phyloP scores from a whole-genome alignment of 768 basidiomycete species.

The Fibroporia radiculosa region DNA sequence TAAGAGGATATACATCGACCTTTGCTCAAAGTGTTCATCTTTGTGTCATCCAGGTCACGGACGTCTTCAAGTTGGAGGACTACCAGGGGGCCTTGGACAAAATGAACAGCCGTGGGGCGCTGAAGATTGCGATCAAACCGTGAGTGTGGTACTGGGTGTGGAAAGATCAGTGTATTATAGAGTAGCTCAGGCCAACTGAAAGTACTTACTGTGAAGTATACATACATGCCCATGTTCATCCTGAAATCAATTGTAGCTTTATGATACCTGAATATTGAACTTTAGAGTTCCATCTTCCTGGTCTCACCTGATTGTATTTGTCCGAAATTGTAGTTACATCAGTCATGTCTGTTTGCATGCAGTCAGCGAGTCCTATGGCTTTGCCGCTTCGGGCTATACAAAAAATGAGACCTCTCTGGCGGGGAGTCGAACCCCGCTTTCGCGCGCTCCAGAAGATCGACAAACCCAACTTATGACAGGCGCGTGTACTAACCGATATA shows the following conservation, averaged over 20 bases:
- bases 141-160: too few relatives aligned
- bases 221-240: too few relatives aligned
- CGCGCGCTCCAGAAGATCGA: slow-evolving; percentile 14
- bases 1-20: slow-evolving; percentile 21
- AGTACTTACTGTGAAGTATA: too few relatives aligned
- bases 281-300: too few relatives aligned
- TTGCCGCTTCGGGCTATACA: neutral
- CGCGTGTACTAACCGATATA: slow-evolving; percentile 19
- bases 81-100: slow-evolving; percentile 62
- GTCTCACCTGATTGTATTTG: too few relatives aligned
- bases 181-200: too few relatives aligned
- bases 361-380: neutral
- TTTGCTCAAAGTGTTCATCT: neutral
- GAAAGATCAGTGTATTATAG: too few relatives aligned
- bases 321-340: too few relatives aligned
- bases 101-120: slow-evolving; percentile 49
- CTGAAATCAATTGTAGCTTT: too few relatives aligned
- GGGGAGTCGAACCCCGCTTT: slow-evolving; percentile 28
- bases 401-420: slow-evolving; percentile 20
- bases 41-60: slow-evolving; percentile 34
- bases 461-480: slow-evolving; percentile 8
- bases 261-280: too few relatives aligned
- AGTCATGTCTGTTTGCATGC: neutral
- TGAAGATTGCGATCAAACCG: slow-evolving; percentile 46
- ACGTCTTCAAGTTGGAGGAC: slow-evolving; percentile 50